These are phyloP conservation scores for Torulaspora maleeae DNA, from an alignment of 805 yeast species.

Conservation along the genomic window DNA sequence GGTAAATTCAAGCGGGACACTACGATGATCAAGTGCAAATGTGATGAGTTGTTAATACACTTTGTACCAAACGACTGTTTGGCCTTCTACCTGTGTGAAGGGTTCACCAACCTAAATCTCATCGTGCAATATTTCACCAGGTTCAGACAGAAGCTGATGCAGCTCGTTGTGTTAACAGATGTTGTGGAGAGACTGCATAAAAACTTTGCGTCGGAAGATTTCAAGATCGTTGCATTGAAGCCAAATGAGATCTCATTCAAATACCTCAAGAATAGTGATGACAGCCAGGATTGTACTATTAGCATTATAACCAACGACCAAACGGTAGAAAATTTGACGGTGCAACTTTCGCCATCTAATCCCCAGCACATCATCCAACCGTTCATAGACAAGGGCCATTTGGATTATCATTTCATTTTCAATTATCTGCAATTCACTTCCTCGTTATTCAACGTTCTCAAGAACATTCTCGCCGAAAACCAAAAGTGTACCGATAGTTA, in stretches of 20 bases:
- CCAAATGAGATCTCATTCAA: constrained; percentile 36
- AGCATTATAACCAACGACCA: constrained; percentile 29
- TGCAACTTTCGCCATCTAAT: constrained; percentile 30
- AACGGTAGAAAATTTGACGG: constrained; percentile 29
- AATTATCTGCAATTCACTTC: constrained; percentile 36
- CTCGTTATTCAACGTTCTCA: constrained; percentile 25
- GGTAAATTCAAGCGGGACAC: constrained; percentile 34
- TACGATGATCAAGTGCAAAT: constrained; percentile 29
- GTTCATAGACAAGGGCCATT: constrained; percentile 27
- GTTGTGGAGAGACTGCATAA: constrained; percentile 34
- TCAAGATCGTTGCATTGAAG: constrained; percentile 31
- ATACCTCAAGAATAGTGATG: constrained; percentile 27
- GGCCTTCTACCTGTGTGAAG: constrained; percentile 30
- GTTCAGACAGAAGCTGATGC: constrained; percentile 34
- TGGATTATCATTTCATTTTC: constrained; percentile 35
- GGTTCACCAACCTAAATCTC: constrained; percentile 25
- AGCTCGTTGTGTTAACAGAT: constrained; percentile 33
- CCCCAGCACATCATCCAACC: constrained; percentile 35
- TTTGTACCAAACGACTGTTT: constrained; percentile 26
- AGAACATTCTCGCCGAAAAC: constrained; percentile 16
- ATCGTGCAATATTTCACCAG: constrained; percentile 27
- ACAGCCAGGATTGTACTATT: constrained; percentile 33
- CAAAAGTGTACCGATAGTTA: constrained; percentile 10
- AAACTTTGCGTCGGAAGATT: constrained; percentile 32
- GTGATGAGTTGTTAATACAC: constrained; percentile 29